Conservation (phyloP, 768 basidiomycete species). For the Coprinopsis cinerea region DNA sequence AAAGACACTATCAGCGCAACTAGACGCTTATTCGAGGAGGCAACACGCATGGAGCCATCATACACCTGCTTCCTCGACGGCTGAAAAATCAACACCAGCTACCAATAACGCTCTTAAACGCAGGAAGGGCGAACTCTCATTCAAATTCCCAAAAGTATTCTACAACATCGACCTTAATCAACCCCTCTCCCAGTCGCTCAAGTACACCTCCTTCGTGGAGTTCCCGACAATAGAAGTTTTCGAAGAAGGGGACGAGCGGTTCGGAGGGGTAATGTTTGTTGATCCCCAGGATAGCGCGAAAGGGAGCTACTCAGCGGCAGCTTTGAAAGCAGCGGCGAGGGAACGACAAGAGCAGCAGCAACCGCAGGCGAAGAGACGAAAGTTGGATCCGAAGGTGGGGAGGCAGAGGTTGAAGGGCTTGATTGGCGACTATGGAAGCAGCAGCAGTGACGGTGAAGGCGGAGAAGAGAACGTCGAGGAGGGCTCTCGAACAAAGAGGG, state of each 20-base stretch:
- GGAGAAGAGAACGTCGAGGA: slow-evolving; percentile 36
- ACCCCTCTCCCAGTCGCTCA: slow-evolving; percentile 43
- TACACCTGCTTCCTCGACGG: too few relatives aligned
- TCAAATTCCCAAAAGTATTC: slow-evolving; percentile 29
- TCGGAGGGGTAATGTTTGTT: slow-evolving; percentile 49
- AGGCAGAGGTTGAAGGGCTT: slow-evolving; percentile 47
- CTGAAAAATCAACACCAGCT: too few relatives aligned
- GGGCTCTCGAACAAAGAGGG: slow-evolving; percentile 26
- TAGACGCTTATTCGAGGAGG: not conserved
- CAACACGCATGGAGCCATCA: too few relatives aligned
- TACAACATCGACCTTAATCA: slow-evolving; percentile 50
- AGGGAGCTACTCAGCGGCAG: slow-evolving; percentile 10
- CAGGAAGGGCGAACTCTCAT: not conserved
- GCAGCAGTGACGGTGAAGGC: slow-evolving; percentile 32
- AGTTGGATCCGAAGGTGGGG: slow-evolving; percentile 45
- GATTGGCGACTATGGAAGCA: slow-evolving; percentile 43
- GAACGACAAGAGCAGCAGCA: slow-evolving; percentile 20
- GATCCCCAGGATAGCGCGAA: slow-evolving; percentile 38
- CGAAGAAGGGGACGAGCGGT: slow-evolving; percentile 39
- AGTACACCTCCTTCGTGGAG: slow-evolving; percentile 68
- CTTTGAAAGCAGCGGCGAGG: slow-evolving; percentile 23
- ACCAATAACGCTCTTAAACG: too few relatives aligned
- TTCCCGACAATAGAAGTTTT: slow-evolving; percentile 80
- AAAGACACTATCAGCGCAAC: not conserved
- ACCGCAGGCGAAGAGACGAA: slow-evolving; percentile 47